These are phyloP conservation scores for Camelina sativa DNA, from an alignment of 345 rosid genomes.

Conservation along the genomic window DNA sequence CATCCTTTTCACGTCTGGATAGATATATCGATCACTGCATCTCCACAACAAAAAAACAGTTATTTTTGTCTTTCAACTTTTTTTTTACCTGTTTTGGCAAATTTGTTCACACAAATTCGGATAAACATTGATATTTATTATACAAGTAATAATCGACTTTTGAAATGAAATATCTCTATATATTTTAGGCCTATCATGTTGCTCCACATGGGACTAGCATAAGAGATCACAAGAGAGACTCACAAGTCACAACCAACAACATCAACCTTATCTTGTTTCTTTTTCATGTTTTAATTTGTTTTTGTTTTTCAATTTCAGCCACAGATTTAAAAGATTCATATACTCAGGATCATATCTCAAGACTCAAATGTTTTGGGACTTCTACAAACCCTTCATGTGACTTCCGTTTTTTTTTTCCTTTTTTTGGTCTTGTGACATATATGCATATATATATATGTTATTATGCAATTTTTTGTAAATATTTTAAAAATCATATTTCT, in stretches of 20 bases:
- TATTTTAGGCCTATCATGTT: neutral
- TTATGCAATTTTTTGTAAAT: too few species aligned
- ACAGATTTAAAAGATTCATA: conserved; percentile 14
- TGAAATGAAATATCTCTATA: neutral
- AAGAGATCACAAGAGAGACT: conserved; percentile 13
- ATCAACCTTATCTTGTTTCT: conserved; percentile 30
- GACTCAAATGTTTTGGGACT: conserved; percentile 1
- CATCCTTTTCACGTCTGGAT: neutral
- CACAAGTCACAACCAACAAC: conserved; percentile 8
- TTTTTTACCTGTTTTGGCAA: neutral
- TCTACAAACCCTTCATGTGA: conserved; percentile 8
- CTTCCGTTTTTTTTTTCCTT: neutral
- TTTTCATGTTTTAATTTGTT: neutral
- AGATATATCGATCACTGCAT: neutral
- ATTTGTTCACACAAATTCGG: neutral
- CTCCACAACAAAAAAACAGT: neutral
- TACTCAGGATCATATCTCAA: neutral
- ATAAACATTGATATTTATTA: neutral
- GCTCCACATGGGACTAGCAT: conserved; percentile 10
- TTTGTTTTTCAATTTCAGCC: conserved; percentile 16
- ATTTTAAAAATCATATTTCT: too few species aligned
- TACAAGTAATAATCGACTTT: neutral
- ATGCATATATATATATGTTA: neutral
- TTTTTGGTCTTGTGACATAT: too few species aligned
- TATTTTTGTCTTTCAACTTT: neutral